Base-by-base conservation (phyloP, 495 filamentous ascomycete genomes). In the Lasiosphaeria hispida region DNA sequence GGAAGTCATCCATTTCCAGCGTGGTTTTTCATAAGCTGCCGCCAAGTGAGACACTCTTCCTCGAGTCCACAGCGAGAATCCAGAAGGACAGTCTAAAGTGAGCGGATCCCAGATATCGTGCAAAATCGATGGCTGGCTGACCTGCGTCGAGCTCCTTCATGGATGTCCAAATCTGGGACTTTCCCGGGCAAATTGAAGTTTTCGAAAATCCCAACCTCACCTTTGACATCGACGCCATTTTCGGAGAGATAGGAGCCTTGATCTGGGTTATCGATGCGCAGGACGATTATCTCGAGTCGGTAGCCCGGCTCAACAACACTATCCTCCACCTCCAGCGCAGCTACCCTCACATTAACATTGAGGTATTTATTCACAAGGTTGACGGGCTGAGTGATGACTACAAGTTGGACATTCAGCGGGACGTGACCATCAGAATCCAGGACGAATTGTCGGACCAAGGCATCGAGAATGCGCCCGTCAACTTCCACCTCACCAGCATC, bases 201-300 rank as follows among this genome's bases (percentile, higher is more conserved):
- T 83, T 91, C 49, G 90, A 96, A 34, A 77, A 77, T 40, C 72
- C 88, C 80, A 33, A 65, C 45, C 68, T 95, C 62, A 35, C 65
- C 18, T 74, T 96, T 61, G 95, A 98, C 70, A 84, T 91, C 34
- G 91, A 96, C 63, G 86, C 88, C 64, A 92, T 97, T 66, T 97
- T 98, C 72, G 88, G 89, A 48, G 90, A 92, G 66, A 87, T 95
- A 34, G 94, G 95, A 4, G 92, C 93, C 4, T 76, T 97, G 33
- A 94, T 98, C 56, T 98, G 95, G 95, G 92, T 98, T 47, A 94
- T 98, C 55, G 94, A 98, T 65, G 93, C 92, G 0, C 92, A 97
- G 68, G 94, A 98, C 66, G 94, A 97, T 60, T 97, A 97, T 66
- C 81, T 96, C 40, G 90, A 96, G 68, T 87, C 91, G 33, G 87